Conservation (phyloP, 148 eudicot species). For the Chenopodium quinoa region DNA sequence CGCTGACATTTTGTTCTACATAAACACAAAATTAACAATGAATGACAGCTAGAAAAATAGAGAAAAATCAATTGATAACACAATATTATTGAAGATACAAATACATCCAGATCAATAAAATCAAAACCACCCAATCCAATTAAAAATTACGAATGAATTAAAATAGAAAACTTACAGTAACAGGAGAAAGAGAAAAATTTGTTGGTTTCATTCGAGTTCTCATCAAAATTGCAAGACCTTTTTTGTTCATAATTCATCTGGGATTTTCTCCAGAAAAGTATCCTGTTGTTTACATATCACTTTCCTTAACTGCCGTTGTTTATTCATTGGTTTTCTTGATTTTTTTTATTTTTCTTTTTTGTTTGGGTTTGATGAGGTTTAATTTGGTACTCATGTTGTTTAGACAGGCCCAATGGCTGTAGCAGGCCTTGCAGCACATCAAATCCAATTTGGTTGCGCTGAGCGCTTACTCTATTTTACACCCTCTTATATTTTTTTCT, state of each 20-base stretch:
- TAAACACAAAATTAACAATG: background rate
- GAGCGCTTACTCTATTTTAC: no score
- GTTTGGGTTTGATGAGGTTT: background rate
- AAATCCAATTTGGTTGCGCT: no score
- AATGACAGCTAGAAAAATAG: background rate
- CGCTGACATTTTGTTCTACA: constrained; percentile 23
- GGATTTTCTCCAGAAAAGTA: background rate
- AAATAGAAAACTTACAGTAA: constrained; percentile 37
- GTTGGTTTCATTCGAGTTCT: constrained; percentile 69
- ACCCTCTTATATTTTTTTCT: no score
- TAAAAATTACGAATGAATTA: no score
- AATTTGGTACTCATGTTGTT: no score
- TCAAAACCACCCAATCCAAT: background rate
- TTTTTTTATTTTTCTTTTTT: background rate
- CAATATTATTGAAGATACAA: background rate
- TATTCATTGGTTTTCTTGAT: background rate
- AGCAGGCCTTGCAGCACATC: background rate
- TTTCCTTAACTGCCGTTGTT: constrained; percentile 19
- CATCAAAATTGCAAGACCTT: constrained; percentile 76
- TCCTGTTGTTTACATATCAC: constrained; percentile 10
- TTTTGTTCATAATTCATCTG: constrained; percentile 57
- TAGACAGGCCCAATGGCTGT: background rate
- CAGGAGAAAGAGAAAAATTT: constrained; percentile 31
- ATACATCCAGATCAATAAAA: background rate
- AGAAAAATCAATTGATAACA: background rate